Conservation (phyloP, 345 rosid genomes). For the Crucihimalaya himalaica region DNA sequence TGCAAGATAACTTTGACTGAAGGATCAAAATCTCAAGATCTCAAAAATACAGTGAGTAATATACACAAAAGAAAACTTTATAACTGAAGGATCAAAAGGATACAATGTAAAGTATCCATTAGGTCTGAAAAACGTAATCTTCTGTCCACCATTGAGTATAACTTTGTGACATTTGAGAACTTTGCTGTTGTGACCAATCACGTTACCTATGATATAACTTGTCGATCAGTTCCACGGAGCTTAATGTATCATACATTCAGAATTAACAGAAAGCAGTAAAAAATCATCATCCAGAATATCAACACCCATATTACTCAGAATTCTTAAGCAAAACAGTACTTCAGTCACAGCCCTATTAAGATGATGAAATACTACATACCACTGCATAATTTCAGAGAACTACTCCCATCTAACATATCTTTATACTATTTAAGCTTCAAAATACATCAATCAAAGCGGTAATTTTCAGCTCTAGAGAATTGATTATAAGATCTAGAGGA, state of each 20-base stretch:
- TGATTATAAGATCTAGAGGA: not conserved
- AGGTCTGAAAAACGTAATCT: constrained; percentile 67
- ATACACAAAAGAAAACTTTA: not conserved
- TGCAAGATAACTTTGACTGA: too few relatives aligned
- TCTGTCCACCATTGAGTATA: constrained; percentile 71
- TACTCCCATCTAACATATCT: not conserved
- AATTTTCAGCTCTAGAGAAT: not conserved
- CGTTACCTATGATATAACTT: constrained; percentile 33
- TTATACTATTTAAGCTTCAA: not conserved
- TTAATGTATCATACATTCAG: constrained; percentile 1
- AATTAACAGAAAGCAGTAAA: not conserved
- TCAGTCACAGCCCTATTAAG: not conserved
- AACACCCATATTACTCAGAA: not conserved
- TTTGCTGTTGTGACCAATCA: constrained; percentile 57
- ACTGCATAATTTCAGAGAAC: not conserved
- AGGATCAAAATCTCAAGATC: too few relatives aligned
- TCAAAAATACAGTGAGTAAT: not conserved
- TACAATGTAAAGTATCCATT: constrained; percentile 96
- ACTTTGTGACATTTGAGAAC: constrained; percentile 69
- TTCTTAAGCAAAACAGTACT: not conserved
- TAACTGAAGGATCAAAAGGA: constrained; percentile 38
- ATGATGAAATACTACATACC: not conserved
- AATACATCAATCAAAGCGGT: not conserved
- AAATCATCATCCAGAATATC: not conserved
- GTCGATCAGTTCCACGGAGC: not conserved